phyloP scores from a whole-genome alignment of 2,329 filamentous ascomycete species.

The Clonostachys byssicola region DNA sequence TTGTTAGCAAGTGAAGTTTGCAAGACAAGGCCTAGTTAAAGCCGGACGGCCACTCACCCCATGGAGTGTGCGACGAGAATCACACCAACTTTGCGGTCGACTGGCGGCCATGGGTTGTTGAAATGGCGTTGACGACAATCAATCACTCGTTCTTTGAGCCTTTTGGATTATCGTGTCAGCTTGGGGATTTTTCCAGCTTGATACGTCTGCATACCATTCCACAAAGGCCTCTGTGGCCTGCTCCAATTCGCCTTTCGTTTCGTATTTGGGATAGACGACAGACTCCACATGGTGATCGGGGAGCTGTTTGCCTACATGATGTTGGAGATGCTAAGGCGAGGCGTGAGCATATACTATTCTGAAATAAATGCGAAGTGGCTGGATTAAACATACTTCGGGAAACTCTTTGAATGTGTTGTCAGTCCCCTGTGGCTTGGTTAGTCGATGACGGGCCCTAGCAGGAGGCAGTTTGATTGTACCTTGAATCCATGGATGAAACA shows the following conservation, averaged over 20 bases:
- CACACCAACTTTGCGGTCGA: conserved; percentile 76
- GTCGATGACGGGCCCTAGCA: background rate
- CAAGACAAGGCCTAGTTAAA: background rate
- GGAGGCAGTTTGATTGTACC: conserved; percentile 21
- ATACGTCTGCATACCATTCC: conserved; percentile 30
- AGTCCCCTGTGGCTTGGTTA: conserved; percentile 42
- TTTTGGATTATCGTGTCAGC: conserved; percentile 19
- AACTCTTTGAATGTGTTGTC: conserved; percentile 68
- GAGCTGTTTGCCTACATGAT: conserved; percentile 51
- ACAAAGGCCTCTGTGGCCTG: conserved; percentile 39
- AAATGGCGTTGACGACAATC: conserved; percentile 68
- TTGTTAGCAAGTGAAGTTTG: background rate
- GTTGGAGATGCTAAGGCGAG: conserved; percentile 44
- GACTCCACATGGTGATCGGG: conserved; percentile 57
- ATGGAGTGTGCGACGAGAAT: conserved; percentile 81
- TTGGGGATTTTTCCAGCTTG: background rate
- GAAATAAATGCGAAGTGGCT: background rate
- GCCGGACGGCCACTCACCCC: conserved; percentile 40
- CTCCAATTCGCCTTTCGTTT: conserved; percentile 65
- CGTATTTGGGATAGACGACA: conserved; percentile 67
- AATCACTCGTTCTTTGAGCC: conserved; percentile 78
- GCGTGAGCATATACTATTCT: background rate
- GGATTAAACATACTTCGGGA: conserved; percentile 32
- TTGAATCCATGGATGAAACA: conserved; percentile 78
- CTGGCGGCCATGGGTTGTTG: conserved; percentile 69